These are phyloP conservation scores for Phialophora tarda DNA, from an alignment of 2,329 filamentous ascomycete species.

Conservation along the genomic window DNA sequence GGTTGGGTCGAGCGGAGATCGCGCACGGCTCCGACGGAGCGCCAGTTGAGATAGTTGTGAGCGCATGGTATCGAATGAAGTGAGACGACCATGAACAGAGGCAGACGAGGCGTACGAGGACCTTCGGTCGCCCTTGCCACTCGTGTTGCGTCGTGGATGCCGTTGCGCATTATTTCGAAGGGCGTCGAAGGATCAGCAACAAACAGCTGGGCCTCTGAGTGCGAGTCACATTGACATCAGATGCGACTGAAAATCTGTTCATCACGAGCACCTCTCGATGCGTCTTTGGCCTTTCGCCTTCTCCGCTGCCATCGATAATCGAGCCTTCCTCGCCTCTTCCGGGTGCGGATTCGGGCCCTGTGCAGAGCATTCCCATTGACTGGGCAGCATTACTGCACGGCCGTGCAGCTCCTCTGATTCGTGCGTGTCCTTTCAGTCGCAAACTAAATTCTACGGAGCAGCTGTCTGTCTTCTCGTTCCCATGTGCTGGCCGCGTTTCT, in stretches of 20 bases:
- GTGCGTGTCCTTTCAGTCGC: neutral
- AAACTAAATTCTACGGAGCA: neutral
- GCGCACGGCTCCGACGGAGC: neutral
- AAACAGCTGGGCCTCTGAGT: neutral
- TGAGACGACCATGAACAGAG: neutral
- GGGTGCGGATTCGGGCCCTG: neutral
- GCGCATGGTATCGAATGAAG: neutral
- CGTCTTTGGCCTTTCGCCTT: neutral
- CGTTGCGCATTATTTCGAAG: neutral
- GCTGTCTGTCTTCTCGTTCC: neutral
- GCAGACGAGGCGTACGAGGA: neutral
- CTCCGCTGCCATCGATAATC: neutral
- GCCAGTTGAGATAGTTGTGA: neutral
- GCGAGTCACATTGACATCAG: neutral
- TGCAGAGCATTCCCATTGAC: neutral
- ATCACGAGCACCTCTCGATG: neutral
- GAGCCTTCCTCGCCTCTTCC: neutral
- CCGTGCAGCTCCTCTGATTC: neutral
- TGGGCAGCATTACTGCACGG: neutral
- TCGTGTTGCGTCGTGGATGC: no score
- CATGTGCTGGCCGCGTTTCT: neutral
- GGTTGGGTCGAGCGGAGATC: slow-evolving; percentile 1
- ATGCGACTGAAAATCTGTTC: neutral
- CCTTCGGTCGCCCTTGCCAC: neutral
- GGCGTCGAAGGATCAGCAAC: neutral